Evolutionary conservation across 2,329 filamentous ascomycete genomes (phyloP).

Genomic region (Thelonectria blattea): DNA sequence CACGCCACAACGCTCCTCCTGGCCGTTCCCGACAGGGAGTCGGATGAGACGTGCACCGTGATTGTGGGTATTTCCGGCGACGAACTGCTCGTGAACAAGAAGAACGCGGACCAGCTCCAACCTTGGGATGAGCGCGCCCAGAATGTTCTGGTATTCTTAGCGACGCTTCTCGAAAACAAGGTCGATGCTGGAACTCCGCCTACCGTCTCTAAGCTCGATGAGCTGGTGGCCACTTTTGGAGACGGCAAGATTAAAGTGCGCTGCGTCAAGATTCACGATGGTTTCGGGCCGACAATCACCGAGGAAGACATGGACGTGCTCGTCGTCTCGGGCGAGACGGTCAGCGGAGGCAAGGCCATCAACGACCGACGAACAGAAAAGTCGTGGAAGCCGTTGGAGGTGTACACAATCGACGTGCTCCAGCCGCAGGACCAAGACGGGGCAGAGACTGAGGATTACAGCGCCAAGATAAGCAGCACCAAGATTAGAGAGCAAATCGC

Average conservation of each 20-base stretch:
- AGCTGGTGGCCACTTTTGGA: constrained; percentile 59
- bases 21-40: constrained; percentile 53
- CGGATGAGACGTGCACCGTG: constrained; percentile 59
- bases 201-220: constrained; percentile 31
- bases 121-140: constrained; percentile 77
- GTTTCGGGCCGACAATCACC: constrained; percentile 89
- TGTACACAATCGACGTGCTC: constrained; percentile 90
- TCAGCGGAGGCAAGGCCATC: constrained; percentile 80
- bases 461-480: constrained; percentile 89
- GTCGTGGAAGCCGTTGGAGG: constrained; percentile 76
- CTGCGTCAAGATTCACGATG: constrained; percentile 85
- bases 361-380: constrained; percentile 81
- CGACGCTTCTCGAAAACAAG: constrained; percentile 60
- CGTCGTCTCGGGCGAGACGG: constrained; percentile 87
- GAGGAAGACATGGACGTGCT: constrained; percentile 79
- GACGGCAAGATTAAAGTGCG: constrained; percentile 69
- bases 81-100: constrained; percentile 85
- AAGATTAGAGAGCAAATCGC: constrained; percentile 68
- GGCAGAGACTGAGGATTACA: constrained; percentile 66
- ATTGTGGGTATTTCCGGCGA: constrained; percentile 90
- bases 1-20: constrained; percentile 82
- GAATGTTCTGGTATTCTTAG: constrained; percentile 75
- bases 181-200: constrained; percentile 33
- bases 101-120: constrained; percentile 81
- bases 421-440: constrained; percentile 53